These are phyloP conservation scores for Ustilago tritici DNA, from an alignment of 1,284 basidiomycete species.

Conservation along the genomic window DNA sequence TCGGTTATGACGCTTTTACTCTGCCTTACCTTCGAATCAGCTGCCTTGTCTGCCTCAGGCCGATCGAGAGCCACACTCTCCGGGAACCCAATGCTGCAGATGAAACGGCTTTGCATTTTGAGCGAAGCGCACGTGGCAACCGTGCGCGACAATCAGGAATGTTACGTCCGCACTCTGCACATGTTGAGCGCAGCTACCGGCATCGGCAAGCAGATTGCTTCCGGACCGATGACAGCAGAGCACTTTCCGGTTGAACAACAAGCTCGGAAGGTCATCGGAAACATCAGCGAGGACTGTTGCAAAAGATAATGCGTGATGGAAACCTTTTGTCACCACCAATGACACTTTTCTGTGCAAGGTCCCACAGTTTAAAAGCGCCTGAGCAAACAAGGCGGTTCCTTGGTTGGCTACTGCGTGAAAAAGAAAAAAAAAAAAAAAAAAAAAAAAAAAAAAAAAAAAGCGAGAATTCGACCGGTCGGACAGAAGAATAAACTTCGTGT, in stretches of 20 bases:
- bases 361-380: background rate
- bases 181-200: too few species aligned
- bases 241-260: too few species aligned
- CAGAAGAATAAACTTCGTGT: background rate
- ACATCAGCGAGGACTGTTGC: background rate
- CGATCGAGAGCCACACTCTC: background rate
- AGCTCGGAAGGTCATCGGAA: background rate
- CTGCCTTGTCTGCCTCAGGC: background rate
- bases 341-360: background rate
- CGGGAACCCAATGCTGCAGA: too few species aligned
- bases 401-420: slow-evolving; percentile 1
- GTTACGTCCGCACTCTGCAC: background rate
- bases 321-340: slow-evolving; percentile 4
- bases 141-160: background rate
- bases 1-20: slow-evolving; percentile 30
- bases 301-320: background rate
- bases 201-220: too few species aligned
- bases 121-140: background rate
- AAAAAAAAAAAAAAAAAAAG: too few species aligned
- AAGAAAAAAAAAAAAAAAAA: too few species aligned
- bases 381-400: slow-evolving; percentile 6
- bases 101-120: background rate
- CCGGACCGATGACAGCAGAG: too few species aligned
- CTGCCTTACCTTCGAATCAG: background rate
- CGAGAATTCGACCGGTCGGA: slow-evolving; percentile 7